Evolutionary conservation across 768 basidiomycete genomes (phyloP), one percentile per base, ranked within the genome.

Genomic region (Podaxis sp.): DNA sequence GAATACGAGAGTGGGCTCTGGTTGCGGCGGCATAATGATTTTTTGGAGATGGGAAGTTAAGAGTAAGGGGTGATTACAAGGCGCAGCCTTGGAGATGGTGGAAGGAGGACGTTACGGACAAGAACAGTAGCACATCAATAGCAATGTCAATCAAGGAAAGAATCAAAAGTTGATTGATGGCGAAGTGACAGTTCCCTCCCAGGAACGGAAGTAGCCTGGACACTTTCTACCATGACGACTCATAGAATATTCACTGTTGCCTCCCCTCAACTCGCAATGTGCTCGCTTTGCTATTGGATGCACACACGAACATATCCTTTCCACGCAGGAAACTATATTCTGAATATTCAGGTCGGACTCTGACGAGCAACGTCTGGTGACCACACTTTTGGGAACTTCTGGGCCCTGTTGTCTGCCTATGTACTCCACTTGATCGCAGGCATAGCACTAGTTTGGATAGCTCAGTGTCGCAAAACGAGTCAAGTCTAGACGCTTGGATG

Each of bases 1-100:
- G 69, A 86, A 89, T 51, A 90, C 75, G 20, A 83, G 84, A 10
- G 79, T 75, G 28, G 76, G 71, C 51, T 84, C 83, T 61, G 66
- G 65, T 49, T 58, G 65, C 56, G 66, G 64, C 55, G 74, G 70
- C 77, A 78, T 78, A 33, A 62, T 30, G 30, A n/a, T 48, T 26
- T 44, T 30, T 15, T 44, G 30, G 17, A 33, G 26, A 4, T 33
- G 33, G 33, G 33, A 33, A 33, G 30, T 33, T 10, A 33, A 46
- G 13, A 46, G n/a, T 10, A 24, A 17, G n/a, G 20, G 22, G 2
- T 56, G 64, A 24, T 15, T 61, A 51, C 66, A 70, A 74, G 73
- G 74, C 71, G 70, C 73, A 74, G 73, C 73, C 74, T 72, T 57
- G 56, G 28, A 37, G 30, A 4, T 44, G 20, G 37, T 36, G 50